Evolutionary conservation across 768 basidiomycete genomes (phyloP), one percentile per base, ranked within the genome.

Genomic region (Tulasnella sp.): DNA sequence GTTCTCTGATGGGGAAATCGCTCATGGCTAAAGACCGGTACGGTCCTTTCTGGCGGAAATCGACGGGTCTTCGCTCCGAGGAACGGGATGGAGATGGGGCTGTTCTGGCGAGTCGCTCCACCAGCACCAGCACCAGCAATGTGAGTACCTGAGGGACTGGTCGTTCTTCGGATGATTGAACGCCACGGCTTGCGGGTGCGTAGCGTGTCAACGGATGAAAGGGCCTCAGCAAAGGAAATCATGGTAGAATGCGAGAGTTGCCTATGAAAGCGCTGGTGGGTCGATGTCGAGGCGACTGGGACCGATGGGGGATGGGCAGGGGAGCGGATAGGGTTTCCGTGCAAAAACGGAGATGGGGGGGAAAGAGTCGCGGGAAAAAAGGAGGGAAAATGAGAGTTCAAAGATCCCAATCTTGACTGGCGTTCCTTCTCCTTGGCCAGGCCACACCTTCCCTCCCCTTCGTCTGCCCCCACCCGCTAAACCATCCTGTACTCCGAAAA

Each of bases 321-420:
- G 60, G 14, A 20, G 24, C 14, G 60, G 60, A 64, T 64, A 64
- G 60, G 60, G 60, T 64, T 64, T 64, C 7, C 11, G 60, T 64
- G 60, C 60, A n/a, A 50, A 64, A 64, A 9, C 12, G n/a, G 24
- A 24, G n/a, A 64, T 64, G n/a, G 5, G 54, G 54, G 54, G 54
- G 7, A 28, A 28, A 64, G 60, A 64, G 12, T 31, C 60, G 60
- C 60, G 60, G 60, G 60, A 64, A 64, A 64, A 64, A 3, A 1
- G 24, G 60, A 16, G 6, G 60, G 60, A 64, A 64, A 64, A 64
- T 64, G 60, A 64, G 60, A 64, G 60, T 64, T 64, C 60, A 64
- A 64, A 64, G 60, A 64, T 64, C n/a, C 60, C n/a, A 64, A 64
- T 64, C 60, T 64, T 64, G 60, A 31, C 60, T 64, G 60, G 60